Evolutionary conservation across 2,329 filamentous ascomycete species (phyloP), one percentile per base, ranked within the genome.

Genomic region (Aspergillus luchuensis): DNA sequence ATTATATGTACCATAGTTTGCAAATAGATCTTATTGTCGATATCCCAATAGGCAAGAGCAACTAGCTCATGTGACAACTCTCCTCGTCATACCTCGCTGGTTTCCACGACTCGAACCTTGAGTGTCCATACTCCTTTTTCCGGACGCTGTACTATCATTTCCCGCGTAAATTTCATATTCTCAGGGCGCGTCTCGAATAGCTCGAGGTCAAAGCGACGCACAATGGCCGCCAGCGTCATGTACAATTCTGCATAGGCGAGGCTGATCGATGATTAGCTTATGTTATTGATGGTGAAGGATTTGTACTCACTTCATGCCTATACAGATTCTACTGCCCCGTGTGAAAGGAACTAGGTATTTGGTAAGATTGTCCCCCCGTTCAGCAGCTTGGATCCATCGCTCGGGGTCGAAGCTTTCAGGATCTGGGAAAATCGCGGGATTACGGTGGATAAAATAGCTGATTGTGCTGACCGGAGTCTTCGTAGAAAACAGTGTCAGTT

Each of bases 341-440:
- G 33, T 41, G 10, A 56, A 56, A 19, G 53, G 25, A 15, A 47
- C 53, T 5, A 56, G 38, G 21, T 56, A 56, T 5, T 17, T 17
- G 15, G 17, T 21, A 17, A 56, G 53, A 15, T 41, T 41, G 3
- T 33, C 39, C 5, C 23, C 15, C 13, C 28, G 25, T 13, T 52
- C 48, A 10, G 47, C 56, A 21, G 56, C 48, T n/a, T 28, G n/a
- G 7, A 58, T 52, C 56, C 56, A 58, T 15, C 56, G 48, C 11
- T 52, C 56, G 13, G 56, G 56, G n/a, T 53, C 1, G 13, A 58
- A 58, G 11, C 11, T 45, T 4, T 43, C 23, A 6, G 56, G 48
- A 5, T 58, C 17, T 1, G 48, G 56, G 48, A 58, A 58, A 2
- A 52, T 15, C 48, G 33, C 19, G 7, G 56, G 48, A 30, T 58